Percentiles rank a stretch among this genome's conserved stretches.
These are phyloP conservation scores for Euryodendron excelsum DNA, from an alignment of 148 eudicot species.

Conservation along the genomic window DNA sequence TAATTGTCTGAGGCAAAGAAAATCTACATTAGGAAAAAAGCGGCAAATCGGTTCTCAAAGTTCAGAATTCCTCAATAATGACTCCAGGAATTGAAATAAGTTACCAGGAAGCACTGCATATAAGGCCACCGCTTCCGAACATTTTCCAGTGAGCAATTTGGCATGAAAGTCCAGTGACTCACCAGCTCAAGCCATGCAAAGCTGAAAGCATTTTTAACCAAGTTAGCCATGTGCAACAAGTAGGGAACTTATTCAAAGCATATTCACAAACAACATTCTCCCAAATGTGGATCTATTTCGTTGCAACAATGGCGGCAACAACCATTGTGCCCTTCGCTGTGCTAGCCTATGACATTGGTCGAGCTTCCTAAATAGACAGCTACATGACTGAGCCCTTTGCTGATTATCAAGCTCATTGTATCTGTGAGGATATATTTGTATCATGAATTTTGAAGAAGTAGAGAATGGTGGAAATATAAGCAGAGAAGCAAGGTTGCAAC, in stretches of 20 bases:
- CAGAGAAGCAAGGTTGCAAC: constrained; percentile 9
- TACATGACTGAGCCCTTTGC: constrained; percentile 73
- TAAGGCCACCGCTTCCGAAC: constrained; percentile 94
- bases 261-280: neutral
- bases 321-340: no score
- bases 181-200: constrained; percentile 97
- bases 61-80: constrained; percentile 85
- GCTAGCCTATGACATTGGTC: constrained; percentile 64
- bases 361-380: constrained; percentile 59
- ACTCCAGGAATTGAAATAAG: constrained; percentile 92
- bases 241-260: constrained; percentile 7
- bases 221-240: constrained; percentile 11
- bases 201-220: constrained; percentile 45
- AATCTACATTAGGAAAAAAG: no score
- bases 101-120: constrained; percentile 85
- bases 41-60: constrained; percentile 75
- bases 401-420: constrained; percentile 60
- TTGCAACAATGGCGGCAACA: neutral
- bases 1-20: neutral
- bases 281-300: neutral
- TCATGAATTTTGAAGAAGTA: neutral
- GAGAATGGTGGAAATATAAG: neutral
- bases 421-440: constrained; percentile 33
- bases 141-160: constrained; percentile 80
- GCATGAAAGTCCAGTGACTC: constrained; percentile 95